Evolutionary conservation across 2,329 filamentous ascomycete genomes (phyloP).

Genomic region (Gremmenia infestans): DNA sequence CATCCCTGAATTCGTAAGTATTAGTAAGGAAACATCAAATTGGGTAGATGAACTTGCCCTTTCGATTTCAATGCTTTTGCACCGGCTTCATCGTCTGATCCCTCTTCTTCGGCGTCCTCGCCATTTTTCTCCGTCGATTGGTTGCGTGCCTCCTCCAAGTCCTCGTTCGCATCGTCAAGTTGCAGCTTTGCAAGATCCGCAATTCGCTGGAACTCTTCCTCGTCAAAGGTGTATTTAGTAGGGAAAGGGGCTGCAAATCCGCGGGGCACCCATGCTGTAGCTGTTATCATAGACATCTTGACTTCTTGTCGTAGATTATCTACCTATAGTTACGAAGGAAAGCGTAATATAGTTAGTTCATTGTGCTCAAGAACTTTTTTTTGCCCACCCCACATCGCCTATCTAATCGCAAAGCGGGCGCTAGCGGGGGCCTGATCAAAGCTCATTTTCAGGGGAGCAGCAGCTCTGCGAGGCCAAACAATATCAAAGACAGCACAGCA

Average conservation of each 20-base stretch:
- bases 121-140: slow-evolving; percentile 27
- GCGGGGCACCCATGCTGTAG: slow-evolving; percentile 53
- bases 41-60: slow-evolving; percentile 33
- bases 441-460: neutral
- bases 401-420: slow-evolving; percentile 6
- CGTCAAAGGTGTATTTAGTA: slow-evolving; percentile 52
- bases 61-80: slow-evolving; percentile 34
- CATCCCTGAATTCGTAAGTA: slow-evolving; percentile 35
- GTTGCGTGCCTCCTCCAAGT: slow-evolving; percentile 57
- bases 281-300: slow-evolving; percentile 49
- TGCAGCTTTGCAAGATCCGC: slow-evolving; percentile 55
- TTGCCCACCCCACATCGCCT: slow-evolving; percentile 1
- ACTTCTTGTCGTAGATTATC: neutral
- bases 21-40: slow-evolving; percentile 16
- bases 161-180: slow-evolving; percentile 84
- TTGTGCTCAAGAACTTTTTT: slow-evolving; percentile 5
- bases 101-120: slow-evolving; percentile 36
- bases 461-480: neutral
- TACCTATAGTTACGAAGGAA: neutral
- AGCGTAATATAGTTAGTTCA: neutral
- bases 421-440: too few species aligned
- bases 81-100: slow-evolving; percentile 25
- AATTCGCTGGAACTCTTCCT: slow-evolving; percentile 54
- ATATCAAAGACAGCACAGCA: neutral
- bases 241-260: slow-evolving; percentile 55